phyloP scores from a whole-genome alignment of 163 green algal species.

The Prototheca wickerhamii region DNA sequence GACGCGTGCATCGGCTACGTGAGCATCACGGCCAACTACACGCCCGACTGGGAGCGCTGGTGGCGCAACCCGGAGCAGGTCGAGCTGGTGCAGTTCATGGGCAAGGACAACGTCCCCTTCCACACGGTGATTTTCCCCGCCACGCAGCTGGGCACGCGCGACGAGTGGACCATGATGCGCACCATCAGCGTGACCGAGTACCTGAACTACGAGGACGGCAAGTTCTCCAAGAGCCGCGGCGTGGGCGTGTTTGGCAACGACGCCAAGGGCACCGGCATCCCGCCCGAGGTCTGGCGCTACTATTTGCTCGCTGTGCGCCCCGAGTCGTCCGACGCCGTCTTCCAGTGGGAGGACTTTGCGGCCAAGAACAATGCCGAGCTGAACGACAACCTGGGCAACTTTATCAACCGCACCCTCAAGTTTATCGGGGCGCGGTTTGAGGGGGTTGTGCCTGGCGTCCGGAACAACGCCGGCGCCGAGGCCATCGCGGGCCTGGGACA shows the following conservation, averaged over 20 bases:
- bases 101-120: conserved; percentile 99
- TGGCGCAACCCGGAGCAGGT: conserved; percentile 72
- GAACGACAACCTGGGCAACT: conserved; percentile 95
- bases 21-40: conserved; percentile 91
- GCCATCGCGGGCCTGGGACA: conserved; percentile 1
- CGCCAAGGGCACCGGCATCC: conserved; percentile 84
- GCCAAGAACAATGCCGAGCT: conserved; percentile 89
- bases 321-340: conserved; percentile 71
- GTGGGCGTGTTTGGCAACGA: conserved; percentile 94
- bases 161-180: conserved; percentile 92
- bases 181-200: conserved; percentile 95
- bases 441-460: neutral
- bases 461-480: conserved; percentile 1
- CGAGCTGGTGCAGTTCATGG: conserved; percentile 99
- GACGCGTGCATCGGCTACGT: conserved; percentile 97
- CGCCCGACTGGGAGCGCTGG: conserved; percentile 47
- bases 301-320: conserved; percentile 88
- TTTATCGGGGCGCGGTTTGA: conserved; percentile 32
- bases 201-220: conserved; percentile 95
- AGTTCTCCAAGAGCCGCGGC: conserved; percentile 91
- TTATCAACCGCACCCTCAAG: conserved; percentile 69
- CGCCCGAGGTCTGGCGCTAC: conserved; percentile 90
- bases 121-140: conserved; percentile 98
- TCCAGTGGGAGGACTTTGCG: conserved; percentile 84
- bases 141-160: conserved; percentile 70